Evolutionary conservation across 192 early-diverging fungal species (phyloP).

Genomic region (Rhizoclosmatium globosum): DNA sequence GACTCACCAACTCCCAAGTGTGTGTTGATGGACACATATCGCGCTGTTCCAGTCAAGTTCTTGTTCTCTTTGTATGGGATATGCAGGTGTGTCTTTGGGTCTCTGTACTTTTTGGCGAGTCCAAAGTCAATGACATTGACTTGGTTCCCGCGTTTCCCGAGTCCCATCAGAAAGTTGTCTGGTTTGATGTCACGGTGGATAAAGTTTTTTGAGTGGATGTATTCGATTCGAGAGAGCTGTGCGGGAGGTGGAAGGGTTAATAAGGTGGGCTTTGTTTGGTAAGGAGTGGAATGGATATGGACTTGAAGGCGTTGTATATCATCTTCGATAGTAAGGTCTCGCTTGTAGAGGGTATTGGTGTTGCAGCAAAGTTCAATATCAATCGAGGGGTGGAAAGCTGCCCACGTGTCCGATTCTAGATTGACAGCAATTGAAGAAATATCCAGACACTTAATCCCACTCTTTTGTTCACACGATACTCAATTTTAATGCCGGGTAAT

Average conservation of each 20-base stretch:
- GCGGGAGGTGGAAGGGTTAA: not conserved
- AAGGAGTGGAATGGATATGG: not conserved
- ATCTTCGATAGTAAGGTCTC: not conserved
- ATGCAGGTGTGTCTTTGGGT: conserved; percentile 69
- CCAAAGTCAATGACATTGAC: conserved; percentile 76
- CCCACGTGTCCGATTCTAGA: no score
- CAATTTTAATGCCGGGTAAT: no score
- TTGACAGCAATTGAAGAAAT: no score
- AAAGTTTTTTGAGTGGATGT: conserved; percentile 74
- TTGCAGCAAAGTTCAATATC: no score
- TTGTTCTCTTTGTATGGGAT: conserved; percentile 76
- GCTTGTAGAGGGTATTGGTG: no score
- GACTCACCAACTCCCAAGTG: conserved; percentile 65
- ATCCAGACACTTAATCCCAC: no score
- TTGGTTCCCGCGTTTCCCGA: conserved; percentile 69
- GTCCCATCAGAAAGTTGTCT: conserved; percentile 67
- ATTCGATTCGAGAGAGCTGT: conserved; percentile 71
- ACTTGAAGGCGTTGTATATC: not conserved
- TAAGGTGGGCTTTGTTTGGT: not conserved
- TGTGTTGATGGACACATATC: conserved; percentile 69
- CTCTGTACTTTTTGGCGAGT: conserved; percentile 70
- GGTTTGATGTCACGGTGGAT: conserved; percentile 73
- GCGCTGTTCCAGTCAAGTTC: conserved; percentile 70
- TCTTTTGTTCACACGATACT: no score
- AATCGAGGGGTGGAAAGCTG: no score